Percentiles rank a stretch among this genome's conserved stretches.
These are phyloP conservation scores for Terfezia boudieri DNA, from an alignment of 495 filamentous ascomycete species.

Conservation along the genomic window DNA sequence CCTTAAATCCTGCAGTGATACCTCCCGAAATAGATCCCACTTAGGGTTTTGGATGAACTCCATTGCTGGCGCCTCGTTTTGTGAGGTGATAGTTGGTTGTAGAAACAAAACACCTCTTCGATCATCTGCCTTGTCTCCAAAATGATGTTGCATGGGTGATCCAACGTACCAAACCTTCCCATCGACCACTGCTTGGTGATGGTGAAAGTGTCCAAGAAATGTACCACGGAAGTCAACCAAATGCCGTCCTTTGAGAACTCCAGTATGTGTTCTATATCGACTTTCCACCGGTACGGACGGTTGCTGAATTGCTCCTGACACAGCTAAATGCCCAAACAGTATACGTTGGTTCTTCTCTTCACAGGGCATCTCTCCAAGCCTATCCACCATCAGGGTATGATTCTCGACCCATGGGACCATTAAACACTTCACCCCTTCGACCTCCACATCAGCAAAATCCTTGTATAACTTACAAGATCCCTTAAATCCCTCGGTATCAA, in stretches of 20 bases:
- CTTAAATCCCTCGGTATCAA: constrained; percentile 7
- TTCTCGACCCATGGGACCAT: constrained; percentile 18
- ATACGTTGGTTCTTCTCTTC: constrained; percentile 12
- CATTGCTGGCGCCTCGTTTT: constrained; percentile 9
- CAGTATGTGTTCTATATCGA: not conserved
- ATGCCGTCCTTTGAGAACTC: not conserved
- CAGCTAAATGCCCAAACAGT: constrained; percentile 19
- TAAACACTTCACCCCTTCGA: constrained; percentile 18
- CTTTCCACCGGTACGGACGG: constrained; percentile 4
- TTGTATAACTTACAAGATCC: constrained; percentile 17
- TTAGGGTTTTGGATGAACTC: constrained; percentile 17
- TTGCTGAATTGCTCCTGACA: constrained; percentile 20
- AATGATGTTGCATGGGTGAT: constrained; percentile 12
- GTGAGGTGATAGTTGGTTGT: constrained; percentile 3
- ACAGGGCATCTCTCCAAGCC: constrained; percentile 9
- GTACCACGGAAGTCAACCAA: constrained; percentile 14
- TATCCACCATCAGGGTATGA: constrained; percentile 10
- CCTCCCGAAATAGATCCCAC: not conserved
- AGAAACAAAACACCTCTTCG: constrained; percentile 15
- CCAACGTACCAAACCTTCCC: not conserved
- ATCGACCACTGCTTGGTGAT: constrained; percentile 14
- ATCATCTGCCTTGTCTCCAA: constrained; percentile 19
- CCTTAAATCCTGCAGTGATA: not conserved
- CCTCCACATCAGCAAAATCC: constrained; percentile 8
- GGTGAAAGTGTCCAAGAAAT: constrained; percentile 20